Evolutionary conservation across 2,329 filamentous ascomycete species (phyloP).

Genomic region (Cladophialophora bantiana): DNA sequence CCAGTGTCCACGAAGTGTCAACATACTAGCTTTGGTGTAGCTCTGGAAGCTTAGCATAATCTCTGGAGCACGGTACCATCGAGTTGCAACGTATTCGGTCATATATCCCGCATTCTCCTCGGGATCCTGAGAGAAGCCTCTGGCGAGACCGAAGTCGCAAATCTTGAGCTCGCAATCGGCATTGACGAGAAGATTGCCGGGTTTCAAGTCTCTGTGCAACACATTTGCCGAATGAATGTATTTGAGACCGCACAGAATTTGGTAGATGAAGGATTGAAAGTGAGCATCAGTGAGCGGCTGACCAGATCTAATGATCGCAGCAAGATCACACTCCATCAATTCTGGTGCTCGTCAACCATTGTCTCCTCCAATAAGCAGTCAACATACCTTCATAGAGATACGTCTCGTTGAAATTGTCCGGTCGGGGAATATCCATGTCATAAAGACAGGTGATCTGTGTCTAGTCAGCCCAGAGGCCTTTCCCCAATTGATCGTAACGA

Average conservation of each 20-base stretch:
- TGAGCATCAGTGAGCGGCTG: conserved; percentile 97
- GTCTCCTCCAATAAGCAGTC: neutral
- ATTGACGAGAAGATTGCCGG: conserved; percentile 95
- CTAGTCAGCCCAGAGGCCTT: conserved; percentile 47
- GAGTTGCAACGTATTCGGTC: conserved; percentile 98
- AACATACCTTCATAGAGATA: conserved; percentile 93
- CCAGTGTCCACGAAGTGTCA: conserved; percentile 11
- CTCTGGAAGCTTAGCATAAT: conserved; percentile 99
- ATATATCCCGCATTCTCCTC: conserved; percentile 99
- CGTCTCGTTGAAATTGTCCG: conserved; percentile 98
- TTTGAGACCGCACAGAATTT: conserved; percentile 97
- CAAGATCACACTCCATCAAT: conserved; percentile 98
- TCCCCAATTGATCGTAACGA: conserved; percentile 35
- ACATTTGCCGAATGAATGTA: conserved; percentile 99
- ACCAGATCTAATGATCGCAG: conserved; percentile 95
- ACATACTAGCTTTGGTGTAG: conserved; percentile 99
- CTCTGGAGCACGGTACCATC: conserved; percentile 98
- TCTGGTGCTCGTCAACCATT: conserved; percentile 62
- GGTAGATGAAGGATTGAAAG: conserved; percentile 99
- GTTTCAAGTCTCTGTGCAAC: conserved; percentile 94
- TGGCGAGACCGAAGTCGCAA: conserved; percentile 94
- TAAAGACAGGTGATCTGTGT: conserved; percentile 94
- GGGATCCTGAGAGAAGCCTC: conserved; percentile 95
- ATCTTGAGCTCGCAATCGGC: conserved; percentile 99
- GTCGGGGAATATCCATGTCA: conserved; percentile 98